Percentiles rank a stretch among this genome's conserved stretches.
Conservation (phyloP, 2,329 filamentous ascomycete species). For the Shiraia bambusicola region DNA sequence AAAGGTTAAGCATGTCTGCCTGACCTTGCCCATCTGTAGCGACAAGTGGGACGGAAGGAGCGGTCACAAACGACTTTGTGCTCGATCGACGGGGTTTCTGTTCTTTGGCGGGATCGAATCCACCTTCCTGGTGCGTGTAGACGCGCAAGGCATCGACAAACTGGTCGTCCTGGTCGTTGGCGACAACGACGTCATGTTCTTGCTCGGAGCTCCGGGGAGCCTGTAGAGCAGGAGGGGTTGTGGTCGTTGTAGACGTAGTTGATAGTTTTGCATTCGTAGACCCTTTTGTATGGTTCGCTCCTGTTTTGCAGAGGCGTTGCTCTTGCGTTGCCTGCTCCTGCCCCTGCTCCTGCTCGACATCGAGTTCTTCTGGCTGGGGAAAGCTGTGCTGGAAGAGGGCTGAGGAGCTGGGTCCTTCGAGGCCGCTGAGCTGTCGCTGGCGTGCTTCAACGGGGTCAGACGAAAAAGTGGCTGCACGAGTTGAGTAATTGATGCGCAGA, state of each 20-base stretch:
- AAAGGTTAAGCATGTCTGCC: constrained; percentile 4
- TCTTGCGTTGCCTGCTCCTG: constrained; percentile 9
- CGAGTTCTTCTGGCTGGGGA: constrained; percentile 44
- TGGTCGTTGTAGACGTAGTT: constrained; percentile 17
- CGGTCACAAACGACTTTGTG: constrained; percentile 37
- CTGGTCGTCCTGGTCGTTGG: constrained; percentile 19
- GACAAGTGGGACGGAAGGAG: constrained; percentile 22
- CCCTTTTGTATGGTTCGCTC: constrained; percentile 15
- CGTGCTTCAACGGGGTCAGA: constrained; percentile 49
- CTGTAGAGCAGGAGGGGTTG: constrained; percentile 30
- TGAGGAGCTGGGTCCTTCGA: constrained; percentile 44
- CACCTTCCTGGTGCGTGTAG: constrained; percentile 19
- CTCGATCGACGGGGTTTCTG: constrained; percentile 26
- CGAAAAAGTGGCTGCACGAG: constrained; percentile 53
- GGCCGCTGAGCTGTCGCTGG: constrained; percentile 46
- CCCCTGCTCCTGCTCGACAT: constrained; percentile 30
- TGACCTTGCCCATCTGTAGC: constrained; percentile 9
- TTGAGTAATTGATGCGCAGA: constrained; percentile 48
- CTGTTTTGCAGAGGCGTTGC: constrained; percentile 16
- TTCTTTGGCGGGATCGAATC: constrained; percentile 11
- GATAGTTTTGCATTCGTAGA: constrained; percentile 16
- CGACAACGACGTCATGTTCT: constrained; percentile 21
- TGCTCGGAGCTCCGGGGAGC: constrained; percentile 32
- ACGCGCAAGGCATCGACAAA: constrained; percentile 28
- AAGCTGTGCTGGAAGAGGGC: constrained; percentile 46